Evolutionary conservation across 768 basidiomycete genomes (phyloP), one percentile per base, ranked within the genome.

Genomic region (Termitomyces sp.): DNA sequence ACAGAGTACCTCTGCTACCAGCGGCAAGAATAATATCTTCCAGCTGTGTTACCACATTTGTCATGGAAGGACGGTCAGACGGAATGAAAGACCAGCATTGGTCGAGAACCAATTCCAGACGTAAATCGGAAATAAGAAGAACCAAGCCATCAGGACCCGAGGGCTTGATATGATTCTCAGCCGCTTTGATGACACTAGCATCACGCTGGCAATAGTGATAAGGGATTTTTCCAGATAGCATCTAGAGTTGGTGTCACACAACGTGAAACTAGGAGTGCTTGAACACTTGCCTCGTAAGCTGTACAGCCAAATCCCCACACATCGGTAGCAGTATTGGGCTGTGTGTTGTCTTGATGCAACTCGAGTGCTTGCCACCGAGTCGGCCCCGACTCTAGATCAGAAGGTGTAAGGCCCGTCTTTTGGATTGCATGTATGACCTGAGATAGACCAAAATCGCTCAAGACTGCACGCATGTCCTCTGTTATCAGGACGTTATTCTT

Each of bases 401-500:
- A 72, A 9, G 70, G 66, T 0, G 72, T 74, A 38, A 65, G 63
- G 0, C 73, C 73, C 9, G 67, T 68, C 0, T 69, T 69, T 9
- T 72, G 61, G n/a, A 58, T 54, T 9, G 70, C 70, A 23, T 70
- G 71, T 26, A 75, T 64, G 10, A 73, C 70, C 55, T 74, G 63
- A 4, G 74, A 71, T 16, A 81, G 70, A 43, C 80, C 80, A 56
- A 81, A 80, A 63, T 81, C 79, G 26, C 76, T 73, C 1, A 81
- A 64, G 36, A 72, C 76, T 33, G 77, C 80, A 8, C 60, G 70
- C 13, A 76, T 75, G 23, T 73, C 69, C 10, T 68, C 70, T 6
- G 78, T 77, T 36, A 81, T 73, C 14, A 81, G 69, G 54, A 81
- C 75, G 56, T 81, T 81, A 26, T 72, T 75, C 80, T 80, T 12